These are phyloP conservation scores for Bondarzewia mesenterica DNA, from an alignment of 1,284 basidiomycete species.

Conservation along the genomic window DNA sequence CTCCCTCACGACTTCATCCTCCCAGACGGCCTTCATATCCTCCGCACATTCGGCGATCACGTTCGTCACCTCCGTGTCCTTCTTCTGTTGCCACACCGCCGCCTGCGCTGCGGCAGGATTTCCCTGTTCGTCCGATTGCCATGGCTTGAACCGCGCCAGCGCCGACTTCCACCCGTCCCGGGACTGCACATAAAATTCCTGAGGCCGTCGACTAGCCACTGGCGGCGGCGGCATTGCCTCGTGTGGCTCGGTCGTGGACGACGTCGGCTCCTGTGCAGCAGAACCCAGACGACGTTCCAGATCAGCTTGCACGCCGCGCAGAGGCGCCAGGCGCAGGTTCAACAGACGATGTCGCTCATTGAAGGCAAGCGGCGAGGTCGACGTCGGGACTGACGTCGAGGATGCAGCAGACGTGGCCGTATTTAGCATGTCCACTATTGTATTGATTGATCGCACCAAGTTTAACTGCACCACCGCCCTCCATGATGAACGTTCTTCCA, in stretches of 20 bases:
- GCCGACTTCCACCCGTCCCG: constrained; percentile 55
- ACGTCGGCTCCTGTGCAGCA: constrained; percentile 33
- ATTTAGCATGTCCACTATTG: constrained; percentile 47
- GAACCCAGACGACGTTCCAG: constrained; percentile 54
- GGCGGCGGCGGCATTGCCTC: constrained; percentile 23
- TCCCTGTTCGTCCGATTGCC: constrained; percentile 3
- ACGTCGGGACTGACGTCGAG: constrained; percentile 3
- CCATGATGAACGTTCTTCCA: constrained; percentile 62
- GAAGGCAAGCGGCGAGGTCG: constrained; percentile 29
- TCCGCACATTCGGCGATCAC: constrained; percentile 50
- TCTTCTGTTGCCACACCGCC: constrained; percentile 20
- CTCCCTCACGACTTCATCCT: constrained; percentile 40
- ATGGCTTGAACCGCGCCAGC: constrained; percentile 37
- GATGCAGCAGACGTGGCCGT: constrained; percentile 37
- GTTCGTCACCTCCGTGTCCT: constrained; percentile 35
- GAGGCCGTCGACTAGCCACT: constrained; percentile 17
- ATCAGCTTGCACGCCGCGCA: constrained; percentile 48
- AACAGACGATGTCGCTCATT: constrained; percentile 54
- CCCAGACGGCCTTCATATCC: constrained; percentile 57
- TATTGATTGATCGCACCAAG: constrained; percentile 59
- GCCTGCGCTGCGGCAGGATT: constrained; percentile 10
- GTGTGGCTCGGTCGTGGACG: constrained; percentile 7
- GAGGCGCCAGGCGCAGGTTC: constrained; percentile 46
- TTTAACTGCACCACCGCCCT: constrained; percentile 69
- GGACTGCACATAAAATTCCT: constrained; percentile 50